A percentile compares a stretch with the other conserved stretches of the same genome.
phyloP scores from a whole-genome alignment of 441 rosid genomes.

The Flueggea neowawraea region DNA sequence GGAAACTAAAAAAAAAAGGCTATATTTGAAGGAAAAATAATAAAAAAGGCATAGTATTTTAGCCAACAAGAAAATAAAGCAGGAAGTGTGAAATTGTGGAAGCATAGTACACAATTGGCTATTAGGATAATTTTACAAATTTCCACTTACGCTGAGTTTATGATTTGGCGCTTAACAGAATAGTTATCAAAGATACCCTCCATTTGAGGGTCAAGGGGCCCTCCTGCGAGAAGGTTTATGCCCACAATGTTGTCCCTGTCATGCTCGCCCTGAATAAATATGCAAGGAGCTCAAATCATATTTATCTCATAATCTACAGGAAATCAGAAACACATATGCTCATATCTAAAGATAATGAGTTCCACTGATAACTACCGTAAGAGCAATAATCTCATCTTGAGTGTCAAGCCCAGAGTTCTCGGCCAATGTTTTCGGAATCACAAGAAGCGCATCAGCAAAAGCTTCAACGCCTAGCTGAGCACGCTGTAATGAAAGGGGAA shows the following conservation, averaged over 20 bases:
- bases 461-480: constrained; percentile 98
- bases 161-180: constrained; percentile 88
- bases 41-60: too few relatives aligned
- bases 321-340: background rate
- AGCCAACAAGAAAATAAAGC: too few relatives aligned
- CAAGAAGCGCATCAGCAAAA: constrained; percentile 89
- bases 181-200: constrained; percentile 94
- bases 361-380: constrained; percentile 46
- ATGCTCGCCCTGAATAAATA: constrained; percentile 75
- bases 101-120: too few relatives aligned
- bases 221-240: constrained; percentile 74
- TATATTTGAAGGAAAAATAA: too few relatives aligned
- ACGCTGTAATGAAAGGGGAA: constrained; percentile 49
- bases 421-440: constrained; percentile 90
- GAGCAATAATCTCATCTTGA: constrained; percentile 84
- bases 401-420: constrained; percentile 97
- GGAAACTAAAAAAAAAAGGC: too few relatives aligned
- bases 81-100: too few relatives aligned
- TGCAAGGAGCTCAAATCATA: background rate
- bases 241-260: constrained; percentile 90
- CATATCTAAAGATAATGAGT: background rate
- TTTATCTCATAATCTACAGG: background rate
- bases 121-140: too few relatives aligned
- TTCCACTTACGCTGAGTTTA: constrained; percentile 74
- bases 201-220: constrained; percentile 83